phyloP scores from a whole-genome alignment of 176 grass and related monocot species.

The Eragrostis curvula region DNA sequence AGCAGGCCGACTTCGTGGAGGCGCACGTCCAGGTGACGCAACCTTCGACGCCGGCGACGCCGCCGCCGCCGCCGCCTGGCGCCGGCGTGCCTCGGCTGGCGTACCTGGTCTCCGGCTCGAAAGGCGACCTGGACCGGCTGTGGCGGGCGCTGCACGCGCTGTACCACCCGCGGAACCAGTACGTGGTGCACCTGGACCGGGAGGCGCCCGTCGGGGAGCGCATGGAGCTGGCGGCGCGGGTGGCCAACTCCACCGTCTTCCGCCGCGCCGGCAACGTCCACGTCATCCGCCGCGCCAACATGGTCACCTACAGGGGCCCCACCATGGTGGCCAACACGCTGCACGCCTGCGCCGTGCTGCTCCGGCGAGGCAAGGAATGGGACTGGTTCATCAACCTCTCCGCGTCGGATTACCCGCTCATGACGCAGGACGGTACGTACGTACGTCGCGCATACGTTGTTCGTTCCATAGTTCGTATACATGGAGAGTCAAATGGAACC shows the following conservation, averaged over 20 bases:
- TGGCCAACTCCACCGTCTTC: slow-evolving; percentile 56
- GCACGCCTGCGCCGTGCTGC: slow-evolving; percentile 86
- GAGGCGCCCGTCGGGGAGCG: slow-evolving; percentile 66
- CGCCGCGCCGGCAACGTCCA: slow-evolving; percentile 66
- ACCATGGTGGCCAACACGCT: slow-evolving; percentile 97
- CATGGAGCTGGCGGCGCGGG: slow-evolving; percentile 60
- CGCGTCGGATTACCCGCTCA: slow-evolving; percentile 90
- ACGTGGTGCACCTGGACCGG: slow-evolving; percentile 87
- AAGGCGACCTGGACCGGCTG: slow-evolving; percentile 87
- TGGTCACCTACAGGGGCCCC: slow-evolving; percentile 87
- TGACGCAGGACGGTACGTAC: slow-evolving; percentile 84
- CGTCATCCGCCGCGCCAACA: slow-evolving; percentile 79
- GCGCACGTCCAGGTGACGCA: background rate
- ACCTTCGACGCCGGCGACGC: background rate
- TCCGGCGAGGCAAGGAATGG: slow-evolving; percentile 68
- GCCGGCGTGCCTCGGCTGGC: slow-evolving; percentile 63
- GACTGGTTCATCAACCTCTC: slow-evolving; percentile 99
- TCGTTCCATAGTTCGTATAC: no score
- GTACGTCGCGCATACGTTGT: no score
- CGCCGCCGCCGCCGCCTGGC: slow-evolving; percentile 5
- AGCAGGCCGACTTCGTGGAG: background rate
- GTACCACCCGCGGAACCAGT: slow-evolving; percentile 89
- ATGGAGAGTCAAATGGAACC: background rate
- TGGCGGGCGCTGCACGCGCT: slow-evolving; percentile 89
- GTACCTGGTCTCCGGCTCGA: slow-evolving; percentile 85